Percentiles rank a stretch among this genome's conserved stretches.
Conservation (phyloP, 192 early-diverging fungal species). For the Thamnidium elegans region DNA sequence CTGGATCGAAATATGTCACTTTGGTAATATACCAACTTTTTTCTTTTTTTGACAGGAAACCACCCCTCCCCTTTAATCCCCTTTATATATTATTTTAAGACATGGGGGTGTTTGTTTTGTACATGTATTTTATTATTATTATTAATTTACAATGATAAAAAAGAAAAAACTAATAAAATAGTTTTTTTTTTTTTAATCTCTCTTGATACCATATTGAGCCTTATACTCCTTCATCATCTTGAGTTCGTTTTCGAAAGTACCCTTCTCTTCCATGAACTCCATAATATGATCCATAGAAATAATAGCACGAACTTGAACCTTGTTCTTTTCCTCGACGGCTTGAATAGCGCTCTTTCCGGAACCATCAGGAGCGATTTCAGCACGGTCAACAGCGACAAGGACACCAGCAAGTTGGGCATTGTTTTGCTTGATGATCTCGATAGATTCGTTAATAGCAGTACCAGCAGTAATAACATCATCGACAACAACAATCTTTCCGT, state of each 20-base stretch:
- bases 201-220: constrained; percentile 69
- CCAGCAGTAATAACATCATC: constrained; percentile 99
- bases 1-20: no score
- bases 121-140: no score
- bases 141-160: no score
- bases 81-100: no score
- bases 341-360: constrained; percentile 85
- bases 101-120: no score
- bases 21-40: no score
- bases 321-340: constrained; percentile 82
- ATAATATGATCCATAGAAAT: constrained; percentile 86
- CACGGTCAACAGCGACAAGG: constrained; percentile 89
- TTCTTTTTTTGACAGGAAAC: no score
- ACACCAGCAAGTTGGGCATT: constrained; percentile 80
- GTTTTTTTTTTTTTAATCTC: no score
- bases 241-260: constrained; percentile 61
- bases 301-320: constrained; percentile 80
- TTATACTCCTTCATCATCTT: constrained; percentile 78
- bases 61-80: not conserved
- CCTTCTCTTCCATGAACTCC: constrained; percentile 76
- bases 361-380: constrained; percentile 72
- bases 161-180: no score
- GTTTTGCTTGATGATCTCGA: constrained; percentile 72
- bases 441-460: constrained; percentile 93
- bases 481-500: constrained; percentile 76